Evolutionary conservation across 1,139 yeast genomes (phyloP).

Genomic region (Suhomyces bribrorum): DNA sequence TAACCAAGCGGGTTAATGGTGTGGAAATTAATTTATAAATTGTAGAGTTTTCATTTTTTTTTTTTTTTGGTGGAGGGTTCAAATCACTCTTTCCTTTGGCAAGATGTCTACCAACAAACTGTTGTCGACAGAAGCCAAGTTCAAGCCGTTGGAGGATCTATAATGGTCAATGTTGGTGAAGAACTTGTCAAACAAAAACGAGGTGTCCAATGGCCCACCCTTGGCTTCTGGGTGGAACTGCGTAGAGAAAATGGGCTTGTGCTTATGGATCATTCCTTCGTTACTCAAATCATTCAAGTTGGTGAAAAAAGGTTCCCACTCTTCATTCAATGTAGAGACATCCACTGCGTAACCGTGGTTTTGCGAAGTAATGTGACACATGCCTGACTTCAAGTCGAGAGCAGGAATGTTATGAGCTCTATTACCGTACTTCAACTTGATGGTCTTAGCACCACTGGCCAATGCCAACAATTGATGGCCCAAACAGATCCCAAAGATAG

Average conservation of each 20-base stretch:
- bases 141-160: conserved; percentile 47
- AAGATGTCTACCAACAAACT: conserved; percentile 75
- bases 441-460: conserved; percentile 91
- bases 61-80: conserved; percentile 12
- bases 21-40: too few relatives aligned
- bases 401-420: conserved; percentile 99
- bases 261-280: conserved; percentile 92
- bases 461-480: conserved; percentile 96
- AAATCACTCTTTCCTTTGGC: conserved; percentile 78
- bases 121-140: conserved; percentile 46
- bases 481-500: conserved; percentile 94
- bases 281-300: conserved; percentile 93
- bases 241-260: conserved; percentile 88
- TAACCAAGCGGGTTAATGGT: too few relatives aligned
- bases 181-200: conserved; percentile 87
- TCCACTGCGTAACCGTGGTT: conserved; percentile 99
- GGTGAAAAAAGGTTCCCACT: conserved; percentile 83
- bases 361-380: conserved; percentile 96
- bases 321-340: conserved; percentile 67
- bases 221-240: conserved; percentile 99
- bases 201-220: conserved; percentile 96
- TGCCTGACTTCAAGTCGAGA: conserved; percentile 82
- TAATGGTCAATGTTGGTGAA: conserved; percentile 66
- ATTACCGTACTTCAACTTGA: conserved; percentile 94
- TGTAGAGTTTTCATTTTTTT: not conserved